Evolutionary conservation across 2,329 filamentous ascomycete genomes (phyloP).

Genomic region (Aurifilum marmelostoma): DNA sequence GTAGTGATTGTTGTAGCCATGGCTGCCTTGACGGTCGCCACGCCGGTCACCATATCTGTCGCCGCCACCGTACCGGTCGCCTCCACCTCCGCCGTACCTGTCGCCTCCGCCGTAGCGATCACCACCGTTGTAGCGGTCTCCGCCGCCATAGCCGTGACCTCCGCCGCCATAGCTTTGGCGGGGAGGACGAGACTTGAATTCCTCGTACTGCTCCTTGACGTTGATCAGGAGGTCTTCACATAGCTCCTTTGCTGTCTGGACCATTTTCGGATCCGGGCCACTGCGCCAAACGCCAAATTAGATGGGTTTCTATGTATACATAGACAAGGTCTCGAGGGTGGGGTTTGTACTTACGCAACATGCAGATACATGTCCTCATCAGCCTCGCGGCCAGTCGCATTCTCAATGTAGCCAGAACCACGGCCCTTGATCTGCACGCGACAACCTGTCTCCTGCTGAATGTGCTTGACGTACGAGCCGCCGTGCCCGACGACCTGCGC

Average conservation of each 20-base stretch:
- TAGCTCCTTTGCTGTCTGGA: constrained; percentile 83
- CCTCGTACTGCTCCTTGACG: constrained; percentile 87
- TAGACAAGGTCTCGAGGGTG: background rate
- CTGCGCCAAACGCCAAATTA: constrained; percentile 52
- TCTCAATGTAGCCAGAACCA: constrained; percentile 91
- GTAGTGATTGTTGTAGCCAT: constrained; percentile 39
- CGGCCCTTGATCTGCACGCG: constrained; percentile 98
- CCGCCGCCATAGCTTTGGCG: constrained; percentile 59
- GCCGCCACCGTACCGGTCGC: constrained; percentile 43
- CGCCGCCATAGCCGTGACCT: constrained; percentile 34
- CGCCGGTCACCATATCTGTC: constrained; percentile 40
- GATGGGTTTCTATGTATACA: background rate
- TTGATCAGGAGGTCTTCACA: constrained; percentile 87
- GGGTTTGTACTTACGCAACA: constrained; percentile 71
- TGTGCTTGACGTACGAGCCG: constrained; percentile 96
- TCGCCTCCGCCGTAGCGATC: constrained; percentile 47
- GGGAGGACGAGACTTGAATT: constrained; percentile 82
- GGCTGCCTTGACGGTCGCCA: constrained; percentile 32
- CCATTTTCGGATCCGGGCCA: constrained; percentile 84
- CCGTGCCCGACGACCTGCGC: constrained; percentile 95
- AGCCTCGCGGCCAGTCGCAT: constrained; percentile 83
- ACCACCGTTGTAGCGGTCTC: constrained; percentile 44
- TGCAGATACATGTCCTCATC: constrained; percentile 97
- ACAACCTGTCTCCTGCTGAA: constrained; percentile 92
- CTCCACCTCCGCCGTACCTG: constrained; percentile 44